Percentiles rank a stretch among this genome's conserved stretches.
Conservation (phyloP, 495 filamentous ascomycete species). For the Podospora conica region DNA sequence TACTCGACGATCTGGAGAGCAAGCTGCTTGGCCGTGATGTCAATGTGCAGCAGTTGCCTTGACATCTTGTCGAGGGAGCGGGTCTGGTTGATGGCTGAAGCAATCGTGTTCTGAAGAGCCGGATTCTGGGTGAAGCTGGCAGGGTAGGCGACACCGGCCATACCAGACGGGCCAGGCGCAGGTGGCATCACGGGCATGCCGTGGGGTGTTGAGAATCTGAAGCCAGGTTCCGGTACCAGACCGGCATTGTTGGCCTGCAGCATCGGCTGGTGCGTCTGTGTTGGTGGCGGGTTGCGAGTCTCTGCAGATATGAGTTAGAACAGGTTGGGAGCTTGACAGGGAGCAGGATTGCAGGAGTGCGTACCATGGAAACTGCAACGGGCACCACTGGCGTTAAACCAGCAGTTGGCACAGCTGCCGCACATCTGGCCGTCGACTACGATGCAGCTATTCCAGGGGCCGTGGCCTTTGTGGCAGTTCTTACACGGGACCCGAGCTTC, state of each 20-base stretch:
- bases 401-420: conserved; percentile 47
- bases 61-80: conserved; percentile 35
- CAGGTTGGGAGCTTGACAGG: not conserved
- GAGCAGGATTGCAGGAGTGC: not conserved
- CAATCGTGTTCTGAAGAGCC: conserved; percentile 32
- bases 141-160: conserved; percentile 17
- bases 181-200: conserved; percentile 11
- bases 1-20: conserved; percentile 38
- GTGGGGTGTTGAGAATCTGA: conserved; percentile 20
- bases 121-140: conserved; percentile 31
- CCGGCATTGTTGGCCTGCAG: conserved; percentile 12
- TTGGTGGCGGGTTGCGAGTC: conserved; percentile 22
- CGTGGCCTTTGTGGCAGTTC: conserved; percentile 48
- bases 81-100: conserved; percentile 36
- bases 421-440: conserved; percentile 48
- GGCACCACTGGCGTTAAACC: conserved; percentile 47
- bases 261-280: conserved; percentile 16
- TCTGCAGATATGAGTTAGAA: conserved; percentile 11
- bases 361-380: conserved; percentile 48
- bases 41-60: conserved; percentile 37
- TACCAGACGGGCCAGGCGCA: conserved; percentile 4
- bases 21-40: conserved; percentile 38
- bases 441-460: conserved; percentile 43
- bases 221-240: conserved; percentile 22
- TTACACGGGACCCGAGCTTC: conserved; percentile 41